A percentile compares a stretch with the other conserved stretches of the same genome.
Evolutionary conservation across 805 yeast species (phyloP).

Genomic region (Yarrowia hollandica): DNA sequence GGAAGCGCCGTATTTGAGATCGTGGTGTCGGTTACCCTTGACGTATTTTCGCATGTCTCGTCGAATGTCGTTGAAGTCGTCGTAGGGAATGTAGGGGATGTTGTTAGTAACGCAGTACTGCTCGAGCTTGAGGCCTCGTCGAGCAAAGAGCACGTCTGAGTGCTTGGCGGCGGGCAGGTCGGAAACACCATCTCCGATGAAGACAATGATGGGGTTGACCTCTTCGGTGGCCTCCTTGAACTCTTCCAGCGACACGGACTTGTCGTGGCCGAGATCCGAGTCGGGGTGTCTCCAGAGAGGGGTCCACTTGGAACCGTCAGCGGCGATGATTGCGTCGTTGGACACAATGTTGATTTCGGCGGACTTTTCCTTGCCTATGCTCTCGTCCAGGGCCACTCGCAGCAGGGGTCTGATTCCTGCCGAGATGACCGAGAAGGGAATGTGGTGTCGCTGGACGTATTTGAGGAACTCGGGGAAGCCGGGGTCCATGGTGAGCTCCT

Average conservation of each 20-base stretch:
- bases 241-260: constrained; percentile 46
- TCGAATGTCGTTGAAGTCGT: constrained; percentile 47
- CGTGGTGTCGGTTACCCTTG: constrained; percentile 29
- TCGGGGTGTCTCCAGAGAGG: constrained; percentile 47
- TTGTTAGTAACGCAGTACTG: constrained; percentile 45
- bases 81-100: constrained; percentile 47
- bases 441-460: constrained; percentile 43
- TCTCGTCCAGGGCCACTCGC: constrained; percentile 45
- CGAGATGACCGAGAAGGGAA: constrained; percentile 47
- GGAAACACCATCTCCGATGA: constrained; percentile 61
- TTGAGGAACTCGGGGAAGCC: constrained; percentile 45
- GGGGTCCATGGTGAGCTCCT: constrained; percentile 44
- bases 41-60: constrained; percentile 24
- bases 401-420: constrained; percentile 48
- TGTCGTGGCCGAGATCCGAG: constrained; percentile 47
- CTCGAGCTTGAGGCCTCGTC: constrained; percentile 46
- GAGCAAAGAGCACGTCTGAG: constrained; percentile 49
- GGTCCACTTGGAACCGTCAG: constrained; percentile 45
- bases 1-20: constrained; percentile 18
- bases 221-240: constrained; percentile 38
- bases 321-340: constrained; percentile 42
- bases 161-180: constrained; percentile 49
- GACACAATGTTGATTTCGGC: constrained; percentile 45
- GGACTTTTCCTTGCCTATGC: constrained; percentile 44
- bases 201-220: constrained; percentile 41